These are phyloP conservation scores for Penicillium verhagenii DNA, from an alignment of 495 filamentous ascomycete genomes.

Conservation along the genomic window DNA sequence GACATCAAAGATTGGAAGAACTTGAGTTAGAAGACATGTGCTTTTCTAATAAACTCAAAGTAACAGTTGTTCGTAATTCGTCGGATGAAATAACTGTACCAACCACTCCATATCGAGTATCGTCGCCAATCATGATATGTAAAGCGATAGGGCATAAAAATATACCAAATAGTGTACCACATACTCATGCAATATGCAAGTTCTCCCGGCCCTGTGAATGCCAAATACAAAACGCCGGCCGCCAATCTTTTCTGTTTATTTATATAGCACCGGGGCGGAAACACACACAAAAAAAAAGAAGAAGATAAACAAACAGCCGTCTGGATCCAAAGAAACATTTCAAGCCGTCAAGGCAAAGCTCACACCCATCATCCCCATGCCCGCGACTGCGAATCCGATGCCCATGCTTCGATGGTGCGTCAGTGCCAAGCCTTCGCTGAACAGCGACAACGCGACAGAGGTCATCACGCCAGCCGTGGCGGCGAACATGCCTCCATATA, in stretches of 20 bases:
- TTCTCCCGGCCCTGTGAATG: neutral
- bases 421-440: conserved; percentile 77
- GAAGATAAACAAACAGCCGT: no score
- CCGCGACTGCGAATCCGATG: conserved; percentile 80
- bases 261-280: neutral
- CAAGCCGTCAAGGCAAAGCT: conserved; percentile 79
- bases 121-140: no score
- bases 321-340: neutral
- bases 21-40: no score
- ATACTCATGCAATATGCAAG: neutral
- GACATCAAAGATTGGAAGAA: no score
- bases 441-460: conserved; percentile 84
- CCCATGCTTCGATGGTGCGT: conserved; percentile 78
- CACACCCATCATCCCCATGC: conserved; percentile 85
- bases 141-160: neutral
- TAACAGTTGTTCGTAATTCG: conserved; percentile 1
- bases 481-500: conserved; percentile 89
- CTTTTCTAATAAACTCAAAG: no score
- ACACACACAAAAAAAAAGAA: no score
- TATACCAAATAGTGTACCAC: neutral
- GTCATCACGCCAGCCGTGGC: conserved; percentile 92
- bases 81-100: neutral
- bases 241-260: neutral
- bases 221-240: neutral
- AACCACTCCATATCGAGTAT: neutral